phyloP scores from a whole-genome alignment of 768 basidiomycete genomes.

The Lactarius hengduanensis region DNA sequence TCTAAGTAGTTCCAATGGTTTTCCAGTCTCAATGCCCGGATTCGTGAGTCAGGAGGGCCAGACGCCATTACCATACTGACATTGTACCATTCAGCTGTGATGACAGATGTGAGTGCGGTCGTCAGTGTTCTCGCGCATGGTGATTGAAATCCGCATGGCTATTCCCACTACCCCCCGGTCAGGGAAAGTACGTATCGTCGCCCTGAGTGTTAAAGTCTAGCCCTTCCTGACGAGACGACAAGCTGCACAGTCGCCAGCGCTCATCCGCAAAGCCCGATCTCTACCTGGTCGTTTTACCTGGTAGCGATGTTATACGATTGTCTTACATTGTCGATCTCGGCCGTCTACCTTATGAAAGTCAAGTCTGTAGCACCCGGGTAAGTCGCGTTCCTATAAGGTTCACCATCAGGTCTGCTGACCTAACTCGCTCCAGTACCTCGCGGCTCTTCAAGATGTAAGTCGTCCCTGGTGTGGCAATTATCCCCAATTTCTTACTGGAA shows the following conservation, averaged over 20 bases:
- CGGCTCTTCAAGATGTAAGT: constrained; percentile 34
- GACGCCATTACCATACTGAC: constrained; percentile 10
- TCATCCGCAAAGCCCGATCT: constrained; percentile 30
- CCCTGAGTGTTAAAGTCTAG: background rate
- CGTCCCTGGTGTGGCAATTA: background rate
- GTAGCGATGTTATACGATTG: constrained; percentile 59
- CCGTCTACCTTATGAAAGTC: constrained; percentile 51
- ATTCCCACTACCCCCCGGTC: background rate
- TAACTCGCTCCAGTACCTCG: constrained; percentile 28
- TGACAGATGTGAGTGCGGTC: constrained; percentile 4
- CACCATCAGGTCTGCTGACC: background rate
- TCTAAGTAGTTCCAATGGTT: constrained; percentile 52
- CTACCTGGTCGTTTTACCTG: constrained; percentile 60
- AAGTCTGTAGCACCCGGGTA: constrained; percentile 39
- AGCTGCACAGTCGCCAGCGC: constrained; percentile 50
- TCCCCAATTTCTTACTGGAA: background rate
- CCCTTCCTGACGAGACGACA: background rate
- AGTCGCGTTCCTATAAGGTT: background rate
- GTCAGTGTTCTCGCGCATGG: background rate
- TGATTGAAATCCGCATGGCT: background rate
- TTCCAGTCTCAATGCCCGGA: constrained; percentile 49
- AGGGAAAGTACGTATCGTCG: constrained; percentile 40
- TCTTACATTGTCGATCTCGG: constrained; percentile 49
- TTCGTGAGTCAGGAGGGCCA: constrained; percentile 40
- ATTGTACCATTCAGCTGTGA: constrained; percentile 22